Evolutionary conservation across 805 yeast genomes (phyloP), one percentile per base, ranked within the genome.

Genomic region (Ogataea siamensis): DNA sequence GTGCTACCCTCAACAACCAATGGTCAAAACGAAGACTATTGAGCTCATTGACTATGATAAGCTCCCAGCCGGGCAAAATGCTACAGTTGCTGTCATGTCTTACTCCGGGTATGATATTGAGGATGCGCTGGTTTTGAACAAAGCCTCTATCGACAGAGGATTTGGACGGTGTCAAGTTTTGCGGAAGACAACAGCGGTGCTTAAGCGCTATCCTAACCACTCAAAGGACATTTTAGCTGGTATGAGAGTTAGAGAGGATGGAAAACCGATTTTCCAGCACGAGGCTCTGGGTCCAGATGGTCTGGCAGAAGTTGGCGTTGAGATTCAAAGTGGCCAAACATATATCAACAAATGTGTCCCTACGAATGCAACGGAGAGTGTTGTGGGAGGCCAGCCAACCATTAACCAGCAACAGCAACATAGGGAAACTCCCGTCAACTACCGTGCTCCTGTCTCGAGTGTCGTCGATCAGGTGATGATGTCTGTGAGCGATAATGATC

Each of bases 1-100:
- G 96, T 95, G 88, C n/a, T 93, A 93, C 58, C 99, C 99, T 4
- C 98, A 93, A 65, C 98, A 93, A 61, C 99, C 99, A 0, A 87
- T 93, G 98, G 99, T 93, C 18, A 93, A 93, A 67, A 88, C 98
- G 4, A 87, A 88, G 60, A 93, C 99, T 0, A 93, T 93, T 50
- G 99, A 93, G 66, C 71, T 93, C 45, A 91, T 93, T 47, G 85
- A 91, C 45, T 93, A 93, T 60, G 99, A 93, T 64, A 89, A 93
- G 60, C 70, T 93, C 28, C 99, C 99, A 3, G 99, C 99, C 4
- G 99, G 99, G 6, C 99, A 93, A 65, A 93, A 93, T 62, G 99
- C 99, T 7, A 86, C 95, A 1, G 99, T 93, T 41, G 99, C 99
- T 2, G 99, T 93, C 25, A 93, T 93, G 99, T 87, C 96, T 6